Conservation (phyloP, 441 rosid species). For the Aquilaria agallochum region DNA sequence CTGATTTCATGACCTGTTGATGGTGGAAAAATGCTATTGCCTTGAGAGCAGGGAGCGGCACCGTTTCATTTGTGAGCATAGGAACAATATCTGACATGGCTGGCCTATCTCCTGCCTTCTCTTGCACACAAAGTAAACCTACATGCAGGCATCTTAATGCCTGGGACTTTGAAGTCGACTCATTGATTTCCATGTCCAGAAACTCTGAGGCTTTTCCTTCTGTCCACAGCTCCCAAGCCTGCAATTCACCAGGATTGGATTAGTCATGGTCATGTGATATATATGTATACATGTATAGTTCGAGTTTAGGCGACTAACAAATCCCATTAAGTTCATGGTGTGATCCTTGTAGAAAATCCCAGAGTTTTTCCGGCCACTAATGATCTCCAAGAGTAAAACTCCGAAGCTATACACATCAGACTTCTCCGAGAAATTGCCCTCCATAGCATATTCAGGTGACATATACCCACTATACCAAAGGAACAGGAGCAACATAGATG, state of each 20-base stretch:
- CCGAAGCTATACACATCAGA: slow-evolving; percentile 16
- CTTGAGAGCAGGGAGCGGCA: slow-evolving; percentile 3
- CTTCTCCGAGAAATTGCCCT: slow-evolving; percentile 13
- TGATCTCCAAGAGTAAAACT: slow-evolving; percentile 12
- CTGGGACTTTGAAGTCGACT: background rate
- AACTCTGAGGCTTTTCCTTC: slow-evolving; percentile 2
- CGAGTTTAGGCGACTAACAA: background rate
- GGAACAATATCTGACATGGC: slow-evolving; percentile 14
- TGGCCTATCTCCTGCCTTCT: slow-evolving; percentile 10
- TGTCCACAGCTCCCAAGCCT: slow-evolving; percentile 20
- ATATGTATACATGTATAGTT: background rate
- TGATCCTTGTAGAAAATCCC: background rate
- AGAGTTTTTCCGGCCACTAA: slow-evolving; percentile 10
- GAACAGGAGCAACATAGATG: background rate
- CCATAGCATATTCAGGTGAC: slow-evolving; percentile 15
- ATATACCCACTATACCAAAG: slow-evolving; percentile 8
- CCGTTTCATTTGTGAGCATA: slow-evolving; percentile 6
- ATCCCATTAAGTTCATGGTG: slow-evolving; percentile 9
- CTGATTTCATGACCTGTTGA: too few relatives aligned
- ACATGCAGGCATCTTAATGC: slow-evolving; percentile 11
- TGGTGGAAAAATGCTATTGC: too few relatives aligned
- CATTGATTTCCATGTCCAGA: slow-evolving; percentile 5
- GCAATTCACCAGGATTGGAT: background rate
- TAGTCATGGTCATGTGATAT: background rate
- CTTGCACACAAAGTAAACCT: slow-evolving; percentile 15